Base-by-base conservation (phyloP, 2,329 filamentous ascomycete species). In the Apiospora phragmitis region DNA sequence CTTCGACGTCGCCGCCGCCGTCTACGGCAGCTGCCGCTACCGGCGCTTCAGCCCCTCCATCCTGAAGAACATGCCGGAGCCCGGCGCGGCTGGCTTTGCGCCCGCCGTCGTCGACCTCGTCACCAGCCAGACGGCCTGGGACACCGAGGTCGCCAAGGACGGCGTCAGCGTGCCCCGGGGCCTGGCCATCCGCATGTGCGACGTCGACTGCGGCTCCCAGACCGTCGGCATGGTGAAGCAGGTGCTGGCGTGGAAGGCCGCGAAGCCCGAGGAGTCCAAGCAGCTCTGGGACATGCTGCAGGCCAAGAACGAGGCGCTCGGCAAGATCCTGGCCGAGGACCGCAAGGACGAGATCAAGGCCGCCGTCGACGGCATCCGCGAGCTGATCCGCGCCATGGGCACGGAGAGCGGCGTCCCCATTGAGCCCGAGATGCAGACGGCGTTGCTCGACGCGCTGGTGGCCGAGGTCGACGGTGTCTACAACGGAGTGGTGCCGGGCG, bases 181-280 rank as follows among this genome's bases (percentile, higher is more conserved):
- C 0, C 84, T 97, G 75, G 88, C 92, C 32, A 85, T 98, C 74
- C 89, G 97, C 72, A 96, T 99, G 92, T 97, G 94, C 78, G 96
- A 99, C 79, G 96, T 99, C 8, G 94, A 97, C 79, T 97, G 95
- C 79, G 96, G 96, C 42, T 95, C 92, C 67, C 90, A 97, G 84
- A 98, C 95, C 9, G 95, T 97, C 0, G 89, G 94, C 18, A 98
- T 99, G 96, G 96, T 98, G 47, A 97, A 95, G 83, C 89, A 93
- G 79, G 93, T 99, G 18, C 86, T 98, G 3, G 88, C 88, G 42
- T 99, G 96, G 96, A 87, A 93, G 68, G 88, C 89, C 67, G 82
- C 87, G 66, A 89, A 94, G 26, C 83, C 86, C 0, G 86, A 86
- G 3, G 88, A 86, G n/a, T 91, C 94, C 1, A 88, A 89, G 72